Base-by-base conservation (phyloP, 139 green algal species). In the Micromonas pusilla region DNA sequence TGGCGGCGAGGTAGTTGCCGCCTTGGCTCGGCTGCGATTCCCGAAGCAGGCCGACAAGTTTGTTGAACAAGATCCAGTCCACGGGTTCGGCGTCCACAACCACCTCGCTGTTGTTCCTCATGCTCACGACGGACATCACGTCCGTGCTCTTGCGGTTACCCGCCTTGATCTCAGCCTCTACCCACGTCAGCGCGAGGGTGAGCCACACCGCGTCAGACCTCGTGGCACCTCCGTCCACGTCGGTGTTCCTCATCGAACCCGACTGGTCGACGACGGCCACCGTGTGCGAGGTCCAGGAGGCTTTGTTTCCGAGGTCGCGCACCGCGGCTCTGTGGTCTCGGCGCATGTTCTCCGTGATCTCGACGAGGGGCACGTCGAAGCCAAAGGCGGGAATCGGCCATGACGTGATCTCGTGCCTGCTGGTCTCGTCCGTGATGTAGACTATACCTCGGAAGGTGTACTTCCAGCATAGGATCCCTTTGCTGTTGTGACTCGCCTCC, bases 351-450 rank as follows among this genome's bases (percentile, higher is more conserved):
- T 70, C 13, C 19, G 63, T 70, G 28, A 70, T 36, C 9, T 70
- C 28, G 9, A 70, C 63, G 30, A 36, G 28, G 28, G 63, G 63
- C 28, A 70, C 30, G 30, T 70, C 63, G 28, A 70, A 70, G 9
- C 63, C 63, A 70, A 36, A 33, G 6, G 63, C 63, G 9, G 63
- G 63, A 9, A 36, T 6, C 28, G 45, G 33, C 83, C 83, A 86
- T 66, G 70, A 81, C 45, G 82, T 84, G 53, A 86, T 76, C 70
- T 83, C 83, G 52, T 86, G 79, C 1, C 83, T 77, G 38, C 76
- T 81, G 37, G 38, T 80, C 1, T 72, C 76, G 53, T 86, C 83
- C 2, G 83, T 86, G 52, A 86, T 79, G 79, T 83, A 86, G 21
- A 86, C 79, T 1, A 82, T 33, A 20, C 66, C 82, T 54, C 79